Percentiles rank a stretch among this genome's conserved stretches.
These are phyloP conservation scores for Skeletonema costatum DNA, from an alignment of 108 stramenopile genomes.

Conservation along the genomic window DNA sequence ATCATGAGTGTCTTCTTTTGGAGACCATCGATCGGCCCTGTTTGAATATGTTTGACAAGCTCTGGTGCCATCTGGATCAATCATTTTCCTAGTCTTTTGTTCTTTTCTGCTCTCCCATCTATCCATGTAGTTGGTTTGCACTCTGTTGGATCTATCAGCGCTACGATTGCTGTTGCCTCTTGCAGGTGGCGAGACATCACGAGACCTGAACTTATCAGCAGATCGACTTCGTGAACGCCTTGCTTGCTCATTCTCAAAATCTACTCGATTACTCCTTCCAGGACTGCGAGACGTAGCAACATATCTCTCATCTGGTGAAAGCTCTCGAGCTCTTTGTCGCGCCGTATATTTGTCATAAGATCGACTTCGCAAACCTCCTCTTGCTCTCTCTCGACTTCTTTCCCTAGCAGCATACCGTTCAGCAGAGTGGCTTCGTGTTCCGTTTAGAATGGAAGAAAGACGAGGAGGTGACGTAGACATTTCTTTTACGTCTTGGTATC, in stretches of 20 bases:
- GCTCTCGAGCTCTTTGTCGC: not conserved
- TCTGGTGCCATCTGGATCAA: not conserved
- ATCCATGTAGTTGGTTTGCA: not conserved
- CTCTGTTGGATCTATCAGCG: not conserved
- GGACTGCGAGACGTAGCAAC: not conserved
- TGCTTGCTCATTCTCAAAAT: not conserved
- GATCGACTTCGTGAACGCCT: not conserved
- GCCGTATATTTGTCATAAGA: not conserved
- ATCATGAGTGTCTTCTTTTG: not conserved
- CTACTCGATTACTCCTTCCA: not conserved
- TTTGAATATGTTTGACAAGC: not conserved
- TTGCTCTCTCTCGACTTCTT: not conserved
- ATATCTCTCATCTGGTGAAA: not conserved
- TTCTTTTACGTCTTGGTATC: conserved; percentile 25
- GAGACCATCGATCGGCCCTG: conserved; percentile 8
- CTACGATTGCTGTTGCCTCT: not conserved
- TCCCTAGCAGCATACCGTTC: not conserved
- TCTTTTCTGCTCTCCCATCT: conserved; percentile 29
- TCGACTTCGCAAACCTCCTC: not conserved
- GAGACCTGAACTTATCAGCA: not conserved
- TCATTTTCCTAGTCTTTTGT: not conserved
- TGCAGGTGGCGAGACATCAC: not conserved
- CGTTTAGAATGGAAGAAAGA: not conserved
- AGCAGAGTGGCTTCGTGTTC: conserved; percentile 1
- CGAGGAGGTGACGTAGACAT: not conserved